phyloP scores from a whole-genome alignment of 2,329 filamentous ascomycete genomes.

The Trichothecium roseum region DNA sequence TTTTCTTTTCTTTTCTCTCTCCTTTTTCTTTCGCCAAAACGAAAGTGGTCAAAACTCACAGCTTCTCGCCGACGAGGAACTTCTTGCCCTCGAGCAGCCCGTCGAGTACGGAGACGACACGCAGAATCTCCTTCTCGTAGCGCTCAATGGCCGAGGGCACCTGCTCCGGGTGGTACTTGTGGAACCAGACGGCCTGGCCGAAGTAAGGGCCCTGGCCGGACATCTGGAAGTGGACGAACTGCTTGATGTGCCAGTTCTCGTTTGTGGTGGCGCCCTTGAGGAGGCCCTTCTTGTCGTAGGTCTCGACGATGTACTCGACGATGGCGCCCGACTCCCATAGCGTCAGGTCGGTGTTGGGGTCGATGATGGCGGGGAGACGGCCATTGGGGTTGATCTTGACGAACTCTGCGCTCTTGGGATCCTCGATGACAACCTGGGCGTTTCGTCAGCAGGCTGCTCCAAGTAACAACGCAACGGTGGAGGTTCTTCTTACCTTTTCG shows the following conservation, averaged over 20 bases:
- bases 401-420: conserved; percentile 15
- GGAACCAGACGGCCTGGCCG: conserved; percentile 21
- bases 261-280: conserved; percentile 12
- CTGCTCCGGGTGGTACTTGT: conserved; percentile 15
- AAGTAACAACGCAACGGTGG: background rate
- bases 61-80: conserved; percentile 23
- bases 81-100: conserved; percentile 20
- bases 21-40: no score
- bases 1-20: background rate
- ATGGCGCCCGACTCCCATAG: conserved; percentile 18
- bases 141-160: conserved; percentile 18
- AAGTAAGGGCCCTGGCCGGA: conserved; percentile 29
- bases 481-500: conserved; percentile 11
- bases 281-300: conserved; percentile 16
- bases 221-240: conserved; percentile 26
- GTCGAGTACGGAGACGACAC: conserved; percentile 20
- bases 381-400: conserved; percentile 23
- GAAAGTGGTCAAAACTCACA: conserved; percentile 17
- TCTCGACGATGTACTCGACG: conserved; percentile 18
- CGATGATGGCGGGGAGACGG: conserved; percentile 20
- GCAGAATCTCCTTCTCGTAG: conserved; percentile 18
- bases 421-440: conserved; percentile 9
- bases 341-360: conserved; percentile 18
- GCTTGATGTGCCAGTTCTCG: conserved; percentile 20
- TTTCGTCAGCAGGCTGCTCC: background rate